Evolutionary conservation across 2,329 filamentous ascomycete genomes (phyloP), one percentile per base, ranked within the genome.

Genomic region (Arthrobotrys sinensis): DNA sequence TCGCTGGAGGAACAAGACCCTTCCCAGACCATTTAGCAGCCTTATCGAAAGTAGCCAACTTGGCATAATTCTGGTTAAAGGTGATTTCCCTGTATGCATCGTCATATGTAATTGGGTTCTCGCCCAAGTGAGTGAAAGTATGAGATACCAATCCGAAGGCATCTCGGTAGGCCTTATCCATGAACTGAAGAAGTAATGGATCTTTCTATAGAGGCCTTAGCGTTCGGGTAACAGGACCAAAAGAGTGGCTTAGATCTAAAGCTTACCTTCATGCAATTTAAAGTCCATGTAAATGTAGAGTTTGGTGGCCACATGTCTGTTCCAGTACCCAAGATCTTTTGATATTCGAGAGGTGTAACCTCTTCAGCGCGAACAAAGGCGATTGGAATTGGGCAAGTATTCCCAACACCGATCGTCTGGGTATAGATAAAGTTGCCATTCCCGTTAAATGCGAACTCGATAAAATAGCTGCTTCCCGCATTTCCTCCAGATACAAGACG

Each of bases 1-100:
- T 91, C 40, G 88, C 89, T 0, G 89, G 89, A 1, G 89, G 89
- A 73, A 91, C 89, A 65, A 91, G 85, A 34, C 89, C 89, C 45
- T 86, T 85, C 1, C 84, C 79, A 28, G 88, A 90, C 82, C 86
- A 90, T 50, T 85, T 84, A 16, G 81, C 82, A 12, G 86, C 86
- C 21, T 83, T 79, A 71, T 85, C 84, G 70, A 90, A 84, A 11
- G 88, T 87, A 8, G 87, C 85, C 80, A 89, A 86, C 76, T 86
- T 85, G 48, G 90, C 82, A 88, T 89, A 91, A 10, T 86, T 87
- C 80, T 87, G 85, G 83, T 91, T 91, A 84, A 89, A 90, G 21
- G 85, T 84, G 50, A 90, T 89, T 82, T 91, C 89, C 80, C 87
- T 88, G 72, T 82, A 82, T 1, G 88, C 85, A 80, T 91, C 89